These are phyloP conservation scores for Basipetospora chlamydospora DNA, from an alignment of 2,329 filamentous ascomycete species.

Conservation along the genomic window DNA sequence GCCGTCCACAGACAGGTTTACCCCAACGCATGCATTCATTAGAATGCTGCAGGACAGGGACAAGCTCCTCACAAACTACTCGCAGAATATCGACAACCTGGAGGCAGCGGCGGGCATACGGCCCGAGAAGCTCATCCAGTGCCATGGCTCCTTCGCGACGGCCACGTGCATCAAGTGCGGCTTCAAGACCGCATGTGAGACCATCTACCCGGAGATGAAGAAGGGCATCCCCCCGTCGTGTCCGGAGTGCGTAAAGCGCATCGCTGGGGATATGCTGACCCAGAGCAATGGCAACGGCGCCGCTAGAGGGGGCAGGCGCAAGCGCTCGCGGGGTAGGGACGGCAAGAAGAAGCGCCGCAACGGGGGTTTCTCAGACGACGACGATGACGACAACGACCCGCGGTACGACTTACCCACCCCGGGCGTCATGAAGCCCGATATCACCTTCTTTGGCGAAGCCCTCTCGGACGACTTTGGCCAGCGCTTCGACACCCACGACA, in stretches of 20 bases:
- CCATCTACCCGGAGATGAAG: slow-evolving; percentile 67
- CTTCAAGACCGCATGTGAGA: slow-evolving; percentile 57
- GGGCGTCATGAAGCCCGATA: slow-evolving; percentile 91
- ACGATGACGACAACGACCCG: slow-evolving; percentile 24
- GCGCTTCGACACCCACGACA: slow-evolving; percentile 69
- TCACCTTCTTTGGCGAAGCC: slow-evolving; percentile 92
- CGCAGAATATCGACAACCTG: slow-evolving; percentile 96
- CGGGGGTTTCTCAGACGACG: slow-evolving; percentile 14
- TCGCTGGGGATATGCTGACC: no score
- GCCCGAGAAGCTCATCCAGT: slow-evolving; percentile 77
- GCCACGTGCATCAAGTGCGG: slow-evolving; percentile 78
- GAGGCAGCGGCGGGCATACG: slow-evolving; percentile 75
- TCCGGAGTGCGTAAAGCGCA: slow-evolving; percentile 45
- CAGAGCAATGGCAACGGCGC: slow-evolving; percentile 10
- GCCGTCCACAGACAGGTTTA: slow-evolving; percentile 63
- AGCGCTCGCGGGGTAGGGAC: slow-evolving; percentile 24
- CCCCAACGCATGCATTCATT: slow-evolving; percentile 91
- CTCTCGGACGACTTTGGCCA: slow-evolving; percentile 73
- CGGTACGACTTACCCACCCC: slow-evolving; percentile 44
- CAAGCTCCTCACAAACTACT: slow-evolving; percentile 92
- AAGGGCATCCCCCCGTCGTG: slow-evolving; percentile 66
- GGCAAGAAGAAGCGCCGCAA: slow-evolving; percentile 24
- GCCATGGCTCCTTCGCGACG: slow-evolving; percentile 89
- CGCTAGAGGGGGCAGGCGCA: slow-evolving; percentile 23
- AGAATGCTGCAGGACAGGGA: slow-evolving; percentile 71